Conservation (phyloP, 257 asterid species). For the Nicotiana noctiflora region DNA sequence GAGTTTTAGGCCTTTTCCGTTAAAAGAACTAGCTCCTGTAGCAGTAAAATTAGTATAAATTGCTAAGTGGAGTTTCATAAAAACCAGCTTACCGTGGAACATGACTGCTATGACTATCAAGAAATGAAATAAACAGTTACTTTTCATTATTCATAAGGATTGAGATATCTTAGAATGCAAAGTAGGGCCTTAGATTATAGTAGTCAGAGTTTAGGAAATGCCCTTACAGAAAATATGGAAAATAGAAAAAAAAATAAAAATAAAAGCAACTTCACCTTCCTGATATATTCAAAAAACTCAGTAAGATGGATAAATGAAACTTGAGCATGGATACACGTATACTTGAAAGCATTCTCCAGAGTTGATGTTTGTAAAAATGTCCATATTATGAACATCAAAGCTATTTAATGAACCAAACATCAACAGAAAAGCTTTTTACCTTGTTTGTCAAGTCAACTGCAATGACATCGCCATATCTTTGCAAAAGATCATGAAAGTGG, state of each 20-base stretch:
- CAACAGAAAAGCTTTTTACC: conserved; percentile 33
- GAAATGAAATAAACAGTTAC: not conserved
- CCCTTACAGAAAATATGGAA: not conserved
- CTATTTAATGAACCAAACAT: not conserved
- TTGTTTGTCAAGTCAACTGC: conserved; percentile 88
- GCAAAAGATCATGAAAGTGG: conserved; percentile 80
- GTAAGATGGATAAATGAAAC: not conserved
- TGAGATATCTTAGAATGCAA: not conserved
- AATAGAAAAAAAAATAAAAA: not conserved
- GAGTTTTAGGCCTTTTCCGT: too few relatives aligned
- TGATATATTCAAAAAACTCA: not conserved
- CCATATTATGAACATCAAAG: not conserved
- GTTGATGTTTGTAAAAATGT: not conserved
- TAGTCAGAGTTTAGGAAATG: not conserved
- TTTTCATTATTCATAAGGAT: not conserved
- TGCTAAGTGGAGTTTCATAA: not conserved
- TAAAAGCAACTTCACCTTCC: not conserved
- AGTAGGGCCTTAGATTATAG: not conserved
- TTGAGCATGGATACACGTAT: not conserved
- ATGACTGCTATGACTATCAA: not conserved
- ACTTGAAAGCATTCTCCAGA: not conserved
- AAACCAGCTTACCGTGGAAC: not conserved
- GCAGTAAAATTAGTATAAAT: not conserved
- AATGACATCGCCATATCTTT: conserved; percentile 80
- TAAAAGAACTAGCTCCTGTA: not conserved